phyloP scores from a whole-genome alignment of 2,329 filamentous ascomycete genomes.

The Bipolaris gigantea region DNA sequence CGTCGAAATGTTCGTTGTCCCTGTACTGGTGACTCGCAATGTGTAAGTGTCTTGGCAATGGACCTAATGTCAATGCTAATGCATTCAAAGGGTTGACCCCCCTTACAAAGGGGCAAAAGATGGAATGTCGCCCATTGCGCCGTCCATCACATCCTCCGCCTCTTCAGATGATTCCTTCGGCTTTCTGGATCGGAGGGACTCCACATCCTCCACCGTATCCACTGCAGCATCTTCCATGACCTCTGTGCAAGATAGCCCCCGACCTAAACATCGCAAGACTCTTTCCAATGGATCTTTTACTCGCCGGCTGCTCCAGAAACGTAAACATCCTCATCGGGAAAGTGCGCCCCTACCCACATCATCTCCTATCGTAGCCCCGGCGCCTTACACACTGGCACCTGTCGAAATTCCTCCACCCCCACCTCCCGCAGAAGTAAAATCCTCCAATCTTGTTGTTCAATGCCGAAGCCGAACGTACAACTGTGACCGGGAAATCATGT shows the following conservation, averaged over 20 bases:
- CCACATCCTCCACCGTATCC: conserved; percentile 14
- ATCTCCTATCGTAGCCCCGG: not conserved
- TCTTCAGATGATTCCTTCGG: conserved; percentile 18
- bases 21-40: conserved; percentile 16
- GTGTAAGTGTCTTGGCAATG: conserved; percentile 14
- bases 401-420: not conserved
- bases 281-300: conserved; percentile 16
- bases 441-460: conserved; percentile 33
- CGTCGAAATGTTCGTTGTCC: conserved; percentile 24
- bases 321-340: conserved; percentile 3
- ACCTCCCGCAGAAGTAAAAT: conserved; percentile 18
- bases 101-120: conserved; percentile 8
- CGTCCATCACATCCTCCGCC: conserved; percentile 4
- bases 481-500: conserved; percentile 36
- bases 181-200: conserved; percentile 13
- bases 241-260: conserved; percentile 5
- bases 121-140: conserved; percentile 4
- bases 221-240: conserved; percentile 20
- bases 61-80: conserved; percentile 7
- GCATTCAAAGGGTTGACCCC: conserved; percentile 14
- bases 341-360: conserved; percentile 2
- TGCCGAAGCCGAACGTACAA: conserved; percentile 36
- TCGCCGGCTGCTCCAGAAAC: conserved; percentile 19
- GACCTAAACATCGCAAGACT: conserved; percentile 17
- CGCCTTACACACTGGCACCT: not conserved